Base-by-base conservation (phyloP, 768 basidiomycete species). In the Boletus bicolor region DNA sequence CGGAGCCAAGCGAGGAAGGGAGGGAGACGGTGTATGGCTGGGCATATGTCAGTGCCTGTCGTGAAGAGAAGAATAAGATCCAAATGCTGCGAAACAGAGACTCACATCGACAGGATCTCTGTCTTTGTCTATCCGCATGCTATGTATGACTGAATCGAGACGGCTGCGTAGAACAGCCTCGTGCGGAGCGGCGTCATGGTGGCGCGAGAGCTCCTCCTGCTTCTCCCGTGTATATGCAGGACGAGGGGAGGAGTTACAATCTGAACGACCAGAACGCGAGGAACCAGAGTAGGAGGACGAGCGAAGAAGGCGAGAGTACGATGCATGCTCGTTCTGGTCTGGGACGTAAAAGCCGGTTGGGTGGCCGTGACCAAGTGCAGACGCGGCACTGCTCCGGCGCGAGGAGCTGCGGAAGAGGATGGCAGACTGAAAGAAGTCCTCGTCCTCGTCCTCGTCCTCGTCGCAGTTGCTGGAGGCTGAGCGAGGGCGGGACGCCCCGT, bases 131-230 rank as follows among this genome's bases (percentile, higher is more conserved):
- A 68, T 64, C 19, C 51, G 49, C 62, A 64, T 65, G 57, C 68
- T 66, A 54, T 70, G 67, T n/a, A 85, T 64, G 44, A 82, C 82
- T 2, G 77, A 68, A 69, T 85, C 84, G 17, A 84, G 69, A 11
- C 80, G 73, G 46, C 73, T 77, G 8, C 79, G 75, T 26, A 84
- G 73, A 24, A 80, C 83, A 43, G 79, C 79, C 61, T 79, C 81
- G 51, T 81, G 83, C 0, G 80, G 82, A 15, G 77, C 61, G 50
- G 77, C 55, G 24, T 71, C 70, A 37, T 65, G 63, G 53, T 64
- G 57, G 56, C 60, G 64, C 5, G 51, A 63, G 11, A 59, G 49
- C 7, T 66, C 60, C 51, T 63, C 55, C 45, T 58, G 57, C 38
- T 66, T 58, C 47, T 71, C 69, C 32, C 54, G 57, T 3, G 46